Evolutionary conservation across 1,139 yeast genomes (phyloP).

Genomic region (Starmera stellimalicola): DNA sequence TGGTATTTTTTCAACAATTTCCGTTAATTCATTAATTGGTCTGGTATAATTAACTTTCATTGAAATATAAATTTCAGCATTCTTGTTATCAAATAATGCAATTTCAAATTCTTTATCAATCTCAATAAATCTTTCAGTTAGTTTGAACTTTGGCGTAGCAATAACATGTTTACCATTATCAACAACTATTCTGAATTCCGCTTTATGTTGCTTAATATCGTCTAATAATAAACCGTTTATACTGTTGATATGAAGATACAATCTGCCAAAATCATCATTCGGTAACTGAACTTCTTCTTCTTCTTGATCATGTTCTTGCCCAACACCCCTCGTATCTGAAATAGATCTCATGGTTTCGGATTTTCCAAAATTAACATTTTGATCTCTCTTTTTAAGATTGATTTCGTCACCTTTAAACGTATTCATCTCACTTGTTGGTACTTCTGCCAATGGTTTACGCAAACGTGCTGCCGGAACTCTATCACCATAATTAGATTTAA

Average conservation of each 20-base stretch:
- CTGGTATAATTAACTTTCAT: conserved; percentile 55
- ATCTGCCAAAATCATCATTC: conserved; percentile 54
- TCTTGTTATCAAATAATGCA: conserved; percentile 23
- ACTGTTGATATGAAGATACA: conserved; percentile 60
- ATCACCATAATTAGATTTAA: conserved; percentile 2
- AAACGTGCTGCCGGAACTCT: conserved; percentile 5
- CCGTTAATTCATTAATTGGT: conserved; percentile 44
- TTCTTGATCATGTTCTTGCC: not conserved
- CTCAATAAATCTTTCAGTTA: conserved; percentile 30
- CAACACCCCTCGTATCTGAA: not conserved
- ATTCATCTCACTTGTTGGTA: conserved; percentile 9
- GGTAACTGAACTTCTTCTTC: conserved; percentile 10
- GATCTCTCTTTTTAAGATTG: conserved; percentile 1
- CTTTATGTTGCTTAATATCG: conserved; percentile 42
- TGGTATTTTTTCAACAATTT: conserved; percentile 45
- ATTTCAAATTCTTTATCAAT: conserved; percentile 83
- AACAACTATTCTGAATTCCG: conserved; percentile 59
- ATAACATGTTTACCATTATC: conserved; percentile 90
- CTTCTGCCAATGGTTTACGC: conserved; percentile 11
- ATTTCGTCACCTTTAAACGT: conserved; percentile 16
- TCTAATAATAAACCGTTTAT: conserved; percentile 52
- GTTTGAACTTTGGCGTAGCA: conserved; percentile 54
- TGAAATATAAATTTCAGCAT: conserved; percentile 52
- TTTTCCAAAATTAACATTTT: too few species aligned
- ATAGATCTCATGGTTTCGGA: too few species aligned